phyloP scores from a whole-genome alignment of 169 alveolate genomes.

The Cryptosporidium ubiquitum region DNA sequence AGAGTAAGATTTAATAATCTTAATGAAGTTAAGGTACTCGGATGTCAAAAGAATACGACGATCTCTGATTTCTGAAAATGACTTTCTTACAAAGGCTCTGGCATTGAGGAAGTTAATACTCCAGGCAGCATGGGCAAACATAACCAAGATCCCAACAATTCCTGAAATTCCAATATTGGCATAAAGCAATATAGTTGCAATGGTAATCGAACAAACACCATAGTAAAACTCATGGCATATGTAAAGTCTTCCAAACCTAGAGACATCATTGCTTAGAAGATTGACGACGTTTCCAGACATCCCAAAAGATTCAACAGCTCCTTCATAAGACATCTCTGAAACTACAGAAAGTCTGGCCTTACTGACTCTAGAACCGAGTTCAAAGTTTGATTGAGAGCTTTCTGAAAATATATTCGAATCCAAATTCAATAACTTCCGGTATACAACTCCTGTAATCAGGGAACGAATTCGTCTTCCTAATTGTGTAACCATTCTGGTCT shows the following conservation, averaged over 20 bases:
- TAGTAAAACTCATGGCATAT: constrained; percentile 58
- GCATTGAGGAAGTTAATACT: constrained; percentile 11
- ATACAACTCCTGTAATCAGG: constrained; percentile 36
- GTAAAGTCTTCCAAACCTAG: constrained; percentile 48
- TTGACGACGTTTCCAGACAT: constrained; percentile 57
- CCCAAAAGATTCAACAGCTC: constrained; percentile 28
- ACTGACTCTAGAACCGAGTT: not conserved
- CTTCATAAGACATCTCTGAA: constrained; percentile 9
- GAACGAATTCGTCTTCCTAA: constrained; percentile 45
- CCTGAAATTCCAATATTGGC: constrained; percentile 40
- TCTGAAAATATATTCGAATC: constrained; percentile 34
- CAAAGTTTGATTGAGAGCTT: not conserved
- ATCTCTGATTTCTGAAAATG: constrained; percentile 73
- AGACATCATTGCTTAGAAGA: constrained; percentile 45
- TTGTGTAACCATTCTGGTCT: constrained; percentile 40
- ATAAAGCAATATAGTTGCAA: constrained; percentile 19
- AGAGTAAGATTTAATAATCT: constrained; percentile 69
- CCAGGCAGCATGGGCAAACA: constrained; percentile 21
- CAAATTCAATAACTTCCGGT: constrained; percentile 35
- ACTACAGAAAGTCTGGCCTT: constrained; percentile 30
- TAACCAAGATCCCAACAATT: constrained; percentile 36
- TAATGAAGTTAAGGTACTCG: constrained; percentile 59
- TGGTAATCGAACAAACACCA: constrained; percentile 11
- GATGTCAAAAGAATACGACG: constrained; percentile 55
- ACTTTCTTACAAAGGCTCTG: constrained; percentile 20